Evolutionary conservation across 768 basidiomycete species (phyloP), one percentile per base, ranked within the genome.

Genomic region (Calvatia gigantea): DNA sequence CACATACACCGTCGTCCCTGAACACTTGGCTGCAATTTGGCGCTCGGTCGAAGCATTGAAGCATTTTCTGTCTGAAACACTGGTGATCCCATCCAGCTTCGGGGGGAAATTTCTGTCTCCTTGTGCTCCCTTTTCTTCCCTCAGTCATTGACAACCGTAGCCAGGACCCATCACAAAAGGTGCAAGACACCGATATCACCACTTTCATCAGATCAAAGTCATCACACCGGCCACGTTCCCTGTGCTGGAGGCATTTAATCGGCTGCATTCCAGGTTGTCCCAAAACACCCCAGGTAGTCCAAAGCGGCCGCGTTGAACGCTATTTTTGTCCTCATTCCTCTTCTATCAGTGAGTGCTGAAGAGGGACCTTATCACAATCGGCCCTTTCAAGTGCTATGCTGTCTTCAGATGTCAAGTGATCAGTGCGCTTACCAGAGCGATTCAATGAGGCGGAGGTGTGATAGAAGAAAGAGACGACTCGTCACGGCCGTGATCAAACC

Each of bases 391-490:
- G 35, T 38, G 21, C 35, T 39, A 23, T 51, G 37, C 11, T 51
- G 38, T 28, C 27, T 25, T 38, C n/a, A 51, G 21, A 11, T 4
- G 37, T 51, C 50, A 51, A 41, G 50, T 51, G 50, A 51, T 27
- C 23, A 25, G 23, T 14, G 7, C 35, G 4, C 21, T n/a, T 15
- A 38, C 37, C 37, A 29, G 29, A 39, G 37, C n/a, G 37, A 27
- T 7, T 15, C 50, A 51, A 51, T 29, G 50, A 41, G 39, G 50
- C 38, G 27, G 50, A 37, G 50, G 23, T 51, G 50, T 51, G 50
- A 51, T 51, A 51, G 38, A 28, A 51, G 15, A 19, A 51, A 41
- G 50, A 39, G 49, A 28, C 38, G 2, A 27, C 50, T 51, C 50
- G 50, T 51, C 50, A 51, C 50, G 1, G 28, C 21, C 38, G n/a